phyloP scores from a whole-genome alignment of 106 monocot genomes.

The Apostasia ramifera region DNA sequence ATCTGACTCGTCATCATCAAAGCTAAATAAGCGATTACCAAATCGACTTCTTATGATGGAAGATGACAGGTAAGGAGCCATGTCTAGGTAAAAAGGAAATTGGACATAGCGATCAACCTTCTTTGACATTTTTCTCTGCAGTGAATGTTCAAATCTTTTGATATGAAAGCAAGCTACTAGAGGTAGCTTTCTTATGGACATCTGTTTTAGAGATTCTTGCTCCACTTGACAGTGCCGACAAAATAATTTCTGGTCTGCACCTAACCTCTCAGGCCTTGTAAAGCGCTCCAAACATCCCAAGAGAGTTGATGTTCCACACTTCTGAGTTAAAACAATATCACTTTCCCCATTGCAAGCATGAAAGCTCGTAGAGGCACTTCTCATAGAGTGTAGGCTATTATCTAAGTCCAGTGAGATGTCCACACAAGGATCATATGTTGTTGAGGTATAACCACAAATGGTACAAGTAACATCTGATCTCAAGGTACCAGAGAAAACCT shows the following conservation, averaged over 20 bases:
- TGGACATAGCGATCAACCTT: constrained; percentile 84
- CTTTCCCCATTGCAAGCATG: constrained; percentile 31
- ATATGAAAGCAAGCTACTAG: constrained; percentile 83
- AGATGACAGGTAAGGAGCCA: constrained; percentile 73
- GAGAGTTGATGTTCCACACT: constrained; percentile 42
- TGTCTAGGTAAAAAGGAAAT: constrained; percentile 82
- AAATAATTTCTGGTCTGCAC: constrained; percentile 80
- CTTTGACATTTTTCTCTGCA: constrained; percentile 56
- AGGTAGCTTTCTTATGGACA: constrained; percentile 89
- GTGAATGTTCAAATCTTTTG: constrained; percentile 89
- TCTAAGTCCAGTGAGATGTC: constrained; percentile 88
- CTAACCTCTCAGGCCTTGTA: constrained; percentile 78
- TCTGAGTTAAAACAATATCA: constrained; percentile 13
- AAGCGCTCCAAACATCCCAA: constrained; percentile 75
- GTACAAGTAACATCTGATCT: constrained; percentile 96
- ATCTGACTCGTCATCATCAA: constrained; percentile 42
- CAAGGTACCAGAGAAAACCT: constrained; percentile 81
- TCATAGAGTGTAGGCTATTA: constrained; percentile 17
- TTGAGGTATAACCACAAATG: constrained; percentile 87
- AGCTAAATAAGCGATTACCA: constrained; percentile 62
- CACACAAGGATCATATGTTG: constrained; percentile 87
- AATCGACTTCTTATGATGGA: constrained; percentile 72
- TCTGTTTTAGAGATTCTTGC: constrained; percentile 90
- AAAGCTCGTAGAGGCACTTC: constrained; percentile 12
- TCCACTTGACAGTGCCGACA: constrained; percentile 81